Evolutionary conservation across 2,329 filamentous ascomycete genomes (phyloP), one percentile per base, ranked within the genome.

Genomic region (Drechslerella stenobrocha): DNA sequence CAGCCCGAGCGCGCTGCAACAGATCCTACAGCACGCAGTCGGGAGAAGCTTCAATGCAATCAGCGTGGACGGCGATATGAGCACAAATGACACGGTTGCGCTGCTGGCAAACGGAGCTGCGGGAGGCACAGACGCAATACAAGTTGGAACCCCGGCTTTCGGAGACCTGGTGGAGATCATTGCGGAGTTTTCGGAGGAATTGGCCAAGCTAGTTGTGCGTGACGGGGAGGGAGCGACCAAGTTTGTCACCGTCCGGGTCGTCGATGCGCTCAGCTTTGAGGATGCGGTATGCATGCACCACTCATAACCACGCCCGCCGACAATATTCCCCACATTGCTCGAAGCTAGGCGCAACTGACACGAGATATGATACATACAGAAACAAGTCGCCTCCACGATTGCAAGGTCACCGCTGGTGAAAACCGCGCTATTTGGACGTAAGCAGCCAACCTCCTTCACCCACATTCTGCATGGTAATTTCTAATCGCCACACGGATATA

Each of bases 171-270:
- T 83, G 72, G 77, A 79, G 1, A 81, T 90, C 0, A 80, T 98
- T 22, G 89, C 87, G 0, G 81, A 82, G 8, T 95, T 98, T 76
- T 83, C 90, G 7, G 84, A 85, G 52, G 87, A 92, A 66, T 83
- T 98, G 3, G 90, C 93, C 18, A 89, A 96, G 78, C 87, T 96
- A 26, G 87, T 98, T 57, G 90, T 98, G 56, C 88, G 92, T 60
- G 93, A 98, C 75, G 93, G 93, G 73, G 93, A 98, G 78, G 93
- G 93, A 60, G 93, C 93, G 2, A 98, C 93, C 56, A 98, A 98
- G 78, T 98, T 98, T 76, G 90, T 98, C 66, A 95, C 90, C 3
- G 89, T 98, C 72, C 87, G 86, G 66, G 89, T 73, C 18, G 70
- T 71, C 22, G 72, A 73, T 61, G 72, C 72, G 22, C 69, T 71